phyloP scores from a whole-genome alignment of 176 grass and related monocot genomes.

The Hordeum marinum region DNA sequence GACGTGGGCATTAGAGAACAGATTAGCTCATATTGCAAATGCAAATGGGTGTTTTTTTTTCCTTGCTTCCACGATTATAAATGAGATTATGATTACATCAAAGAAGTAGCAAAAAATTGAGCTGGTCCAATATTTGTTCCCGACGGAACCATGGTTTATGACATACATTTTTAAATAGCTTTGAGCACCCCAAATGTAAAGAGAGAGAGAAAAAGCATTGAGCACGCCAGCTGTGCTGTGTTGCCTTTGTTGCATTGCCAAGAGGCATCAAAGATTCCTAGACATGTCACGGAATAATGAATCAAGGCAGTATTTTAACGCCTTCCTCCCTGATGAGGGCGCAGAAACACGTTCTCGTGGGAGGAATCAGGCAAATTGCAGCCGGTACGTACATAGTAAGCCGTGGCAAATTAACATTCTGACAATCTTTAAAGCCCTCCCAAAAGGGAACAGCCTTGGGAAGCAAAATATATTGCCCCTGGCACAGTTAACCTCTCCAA shows the following conservation, averaged over 20 bases:
- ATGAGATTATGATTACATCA: neutral
- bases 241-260: slow-evolving; percentile 26
- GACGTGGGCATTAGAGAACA: slow-evolving; percentile 7
- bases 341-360: slow-evolving; percentile 16
- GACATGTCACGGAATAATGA: slow-evolving; percentile 56
- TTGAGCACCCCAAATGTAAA: neutral
- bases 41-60: neutral
- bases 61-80: neutral
- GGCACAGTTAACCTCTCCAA: slow-evolving; percentile 15
- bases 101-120: neutral
- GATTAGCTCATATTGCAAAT: neutral
- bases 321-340: slow-evolving; percentile 33
- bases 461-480: slow-evolving; percentile 28
- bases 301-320: slow-evolving; percentile 30
- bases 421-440: slow-evolving; percentile 30
- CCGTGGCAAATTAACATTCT: neutral
- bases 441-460: slow-evolving; percentile 31
- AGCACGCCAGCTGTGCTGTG: neutral
- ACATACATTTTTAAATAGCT: neutral
- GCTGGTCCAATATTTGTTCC: too few species aligned
- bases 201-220: neutral
- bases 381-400: slow-evolving; percentile 13
- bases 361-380: slow-evolving; percentile 40
- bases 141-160: too few species aligned
- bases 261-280: slow-evolving; percentile 32